phyloP scores from a whole-genome alignment of 495 filamentous ascomycete genomes.

The Aspergillus avenaceus region DNA sequence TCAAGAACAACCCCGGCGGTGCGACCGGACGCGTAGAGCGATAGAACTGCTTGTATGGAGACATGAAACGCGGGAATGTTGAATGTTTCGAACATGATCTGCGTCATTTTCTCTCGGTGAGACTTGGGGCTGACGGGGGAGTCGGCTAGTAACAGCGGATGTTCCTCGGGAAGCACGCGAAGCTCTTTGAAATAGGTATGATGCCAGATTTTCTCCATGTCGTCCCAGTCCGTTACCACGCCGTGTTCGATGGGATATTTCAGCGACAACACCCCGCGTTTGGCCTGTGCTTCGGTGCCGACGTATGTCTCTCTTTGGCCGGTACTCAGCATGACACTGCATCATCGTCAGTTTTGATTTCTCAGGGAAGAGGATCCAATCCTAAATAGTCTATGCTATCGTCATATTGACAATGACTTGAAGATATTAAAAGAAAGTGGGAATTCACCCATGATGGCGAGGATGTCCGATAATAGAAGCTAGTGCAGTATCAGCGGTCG shows the following conservation, averaged over 20 bases:
- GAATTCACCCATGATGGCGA: slow-evolving; percentile 96
- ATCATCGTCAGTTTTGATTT: slow-evolving; percentile 12
- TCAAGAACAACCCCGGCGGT: slow-evolving; percentile 99
- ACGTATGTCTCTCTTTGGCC: slow-evolving; percentile 99
- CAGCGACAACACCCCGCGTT: slow-evolving; percentile 99
- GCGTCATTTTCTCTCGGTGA: slow-evolving; percentile 99
- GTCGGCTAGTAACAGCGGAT: slow-evolving; percentile 97
- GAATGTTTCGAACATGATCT: slow-evolving; percentile 99
- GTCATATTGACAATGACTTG: not conserved
- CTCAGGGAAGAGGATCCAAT: no score
- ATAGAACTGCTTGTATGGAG: slow-evolving; percentile 99
- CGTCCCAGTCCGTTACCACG: slow-evolving; percentile 99
- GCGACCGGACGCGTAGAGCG: slow-evolving; percentile 98
- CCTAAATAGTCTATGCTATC: no score
- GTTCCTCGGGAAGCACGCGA: slow-evolving; percentile 99
- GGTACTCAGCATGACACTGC: slow-evolving; percentile 99
- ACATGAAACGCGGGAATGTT: slow-evolving; percentile 99
- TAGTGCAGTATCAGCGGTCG: slow-evolving; percentile 26
- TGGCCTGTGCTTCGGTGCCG: slow-evolving; percentile 98
- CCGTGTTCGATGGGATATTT: slow-evolving; percentile 99
- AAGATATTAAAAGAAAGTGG: slow-evolving; percentile 14
- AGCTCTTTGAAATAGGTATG: slow-evolving; percentile 99
- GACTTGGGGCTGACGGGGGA: slow-evolving; percentile 99
- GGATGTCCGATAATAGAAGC: slow-evolving; percentile 99
- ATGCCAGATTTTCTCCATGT: slow-evolving; percentile 99